Evolutionary conservation across 2,329 filamentous ascomycete genomes (phyloP), one percentile per base, ranked within the genome.

Genomic region (Aspergillus pseudotamarii): DNA sequence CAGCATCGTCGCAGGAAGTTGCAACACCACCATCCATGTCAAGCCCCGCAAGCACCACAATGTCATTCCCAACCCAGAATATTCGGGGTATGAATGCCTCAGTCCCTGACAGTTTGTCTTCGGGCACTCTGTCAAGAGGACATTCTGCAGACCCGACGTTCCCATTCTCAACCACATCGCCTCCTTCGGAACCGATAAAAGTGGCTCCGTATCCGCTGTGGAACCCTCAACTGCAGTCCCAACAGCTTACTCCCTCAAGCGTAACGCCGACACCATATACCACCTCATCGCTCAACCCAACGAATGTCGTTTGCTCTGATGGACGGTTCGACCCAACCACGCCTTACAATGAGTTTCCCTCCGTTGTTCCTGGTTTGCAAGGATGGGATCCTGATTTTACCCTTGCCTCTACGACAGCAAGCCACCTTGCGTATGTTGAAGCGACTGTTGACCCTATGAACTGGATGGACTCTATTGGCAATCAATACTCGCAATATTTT

Each of bases 401-500:
- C 9, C 66, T 78, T 32, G 74, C 77, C 16, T 76, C 78, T 23
- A 77, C 78, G 10, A 76, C 75, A 19, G 70, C 75, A 9, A 69
- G 73, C 51, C 69, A 76, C 66, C 68, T 80, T 23, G 74, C 76
- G 14, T 77, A 76, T 64, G 64, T 74, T 23, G 71, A 76, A 61
- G 75, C 75, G 36, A 67, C 63, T 6, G 71, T 77, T 57, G 74
- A 79, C 64, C 75, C 78, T n/a, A 76, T 79, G 70, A 73, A 78
- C 53, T 82, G 80, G 77, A 72, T 79, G 41, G 76, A 77, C 38
- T 73, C 76, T 4, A 79, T 82, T 59, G 80, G 78, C 10, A 79
- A 81, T 54, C 80, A 82, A 59, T 82, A 82, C 63, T 82, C 80
- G 21, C 79, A 81, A 51, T 82, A 82, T 64, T 79, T 80, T 66